A percentile compares a stretch with the other conserved stretches of the same genome.
These are phyloP conservation scores for Trichopus zeylanicus DNA, from an alignment of 116 monocot genomes.

Conservation along the genomic window DNA sequence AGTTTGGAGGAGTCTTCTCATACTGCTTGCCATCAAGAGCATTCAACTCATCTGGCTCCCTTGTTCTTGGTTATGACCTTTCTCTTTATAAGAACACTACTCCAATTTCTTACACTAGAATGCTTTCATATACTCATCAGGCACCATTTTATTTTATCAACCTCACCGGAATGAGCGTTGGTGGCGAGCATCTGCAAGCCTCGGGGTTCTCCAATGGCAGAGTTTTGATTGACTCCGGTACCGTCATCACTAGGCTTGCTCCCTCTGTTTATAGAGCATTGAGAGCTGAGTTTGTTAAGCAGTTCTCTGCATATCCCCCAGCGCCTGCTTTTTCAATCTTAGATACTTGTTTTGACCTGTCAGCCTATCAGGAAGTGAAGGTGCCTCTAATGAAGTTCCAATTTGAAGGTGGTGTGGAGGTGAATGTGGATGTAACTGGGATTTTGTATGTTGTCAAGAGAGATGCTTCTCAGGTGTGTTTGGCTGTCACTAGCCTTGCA, in stretches of 20 bases:
- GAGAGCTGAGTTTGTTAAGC: constrained; percentile 34
- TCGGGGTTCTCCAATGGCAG: constrained; percentile 18
- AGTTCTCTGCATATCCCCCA: constrained; percentile 30
- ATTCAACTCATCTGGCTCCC: constrained; percentile 40
- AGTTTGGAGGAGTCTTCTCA: constrained; percentile 58
- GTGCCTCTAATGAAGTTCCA: constrained; percentile 39
- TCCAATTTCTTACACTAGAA: constrained; percentile 38
- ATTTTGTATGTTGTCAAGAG: constrained; percentile 44
- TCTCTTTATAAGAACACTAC: constrained; percentile 41
- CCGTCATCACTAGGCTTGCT: constrained; percentile 41
- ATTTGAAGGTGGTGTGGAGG: constrained; percentile 37
- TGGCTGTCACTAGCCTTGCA: constrained; percentile 32
- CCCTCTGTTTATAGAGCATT: constrained; percentile 46
- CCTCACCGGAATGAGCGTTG: constrained; percentile 41
- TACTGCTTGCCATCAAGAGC: constrained; percentile 50
- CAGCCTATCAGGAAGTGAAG: constrained; percentile 26
- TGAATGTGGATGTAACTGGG: constrained; percentile 42
- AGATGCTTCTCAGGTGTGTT: constrained; percentile 59
- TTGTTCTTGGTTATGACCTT: constrained; percentile 36
- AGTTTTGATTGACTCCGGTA: constrained; percentile 29
- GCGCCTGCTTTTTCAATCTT: constrained; percentile 45
- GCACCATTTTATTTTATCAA: constrained; percentile 45
- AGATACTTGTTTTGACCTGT: constrained; percentile 49
- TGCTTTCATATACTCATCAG: constrained; percentile 14
- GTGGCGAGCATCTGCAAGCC: constrained; percentile 32